Evolutionary conservation across 306 rosid species (phyloP).

Genomic region (Canavalia gladiata): DNA sequence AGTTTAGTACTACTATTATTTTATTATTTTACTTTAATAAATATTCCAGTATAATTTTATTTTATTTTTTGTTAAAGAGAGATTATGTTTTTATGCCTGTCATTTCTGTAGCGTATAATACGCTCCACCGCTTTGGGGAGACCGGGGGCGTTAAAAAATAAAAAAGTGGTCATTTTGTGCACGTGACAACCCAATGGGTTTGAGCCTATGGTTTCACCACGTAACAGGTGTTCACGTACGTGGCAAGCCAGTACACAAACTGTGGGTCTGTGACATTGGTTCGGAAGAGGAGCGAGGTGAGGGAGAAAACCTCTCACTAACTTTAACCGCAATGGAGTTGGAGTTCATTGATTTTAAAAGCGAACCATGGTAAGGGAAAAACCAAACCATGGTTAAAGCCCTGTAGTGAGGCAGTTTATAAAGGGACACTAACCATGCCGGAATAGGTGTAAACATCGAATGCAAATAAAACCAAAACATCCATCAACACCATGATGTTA

Average conservation of each 20-base stretch:
- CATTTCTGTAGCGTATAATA: conserved; percentile 41
- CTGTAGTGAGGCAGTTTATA: conserved; percentile 56
- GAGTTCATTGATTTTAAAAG: conserved; percentile 39
- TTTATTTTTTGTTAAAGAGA: neutral
- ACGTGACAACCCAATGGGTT: conserved; percentile 11
- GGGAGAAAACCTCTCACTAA: conserved; percentile 27
- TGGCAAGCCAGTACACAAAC: conserved; percentile 39
- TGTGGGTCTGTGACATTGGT: conserved; percentile 31
- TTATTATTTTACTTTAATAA: neutral
- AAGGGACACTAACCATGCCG: conserved; percentile 43
- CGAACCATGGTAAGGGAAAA: conserved; percentile 56
- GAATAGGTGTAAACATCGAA: conserved; percentile 45
- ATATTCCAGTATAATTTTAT: neutral
- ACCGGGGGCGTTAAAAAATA: conserved; percentile 34
- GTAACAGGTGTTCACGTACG: conserved; percentile 43
- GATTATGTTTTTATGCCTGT: neutral
- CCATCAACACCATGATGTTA: conserved; percentile 65
- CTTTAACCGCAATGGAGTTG: conserved; percentile 55
- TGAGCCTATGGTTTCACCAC: neutral
- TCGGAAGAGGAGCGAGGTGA: conserved; percentile 12
- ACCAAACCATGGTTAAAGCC: conserved; percentile 60
- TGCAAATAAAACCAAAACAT: conserved; percentile 1
- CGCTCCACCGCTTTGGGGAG: conserved; percentile 52
- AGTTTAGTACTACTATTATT: neutral
- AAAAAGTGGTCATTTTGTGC: neutral